Evolutionary conservation across 2,329 filamentous ascomycete species (phyloP), one percentile per base, ranked within the genome.

Genomic region (Fusarium sp.): DNA sequence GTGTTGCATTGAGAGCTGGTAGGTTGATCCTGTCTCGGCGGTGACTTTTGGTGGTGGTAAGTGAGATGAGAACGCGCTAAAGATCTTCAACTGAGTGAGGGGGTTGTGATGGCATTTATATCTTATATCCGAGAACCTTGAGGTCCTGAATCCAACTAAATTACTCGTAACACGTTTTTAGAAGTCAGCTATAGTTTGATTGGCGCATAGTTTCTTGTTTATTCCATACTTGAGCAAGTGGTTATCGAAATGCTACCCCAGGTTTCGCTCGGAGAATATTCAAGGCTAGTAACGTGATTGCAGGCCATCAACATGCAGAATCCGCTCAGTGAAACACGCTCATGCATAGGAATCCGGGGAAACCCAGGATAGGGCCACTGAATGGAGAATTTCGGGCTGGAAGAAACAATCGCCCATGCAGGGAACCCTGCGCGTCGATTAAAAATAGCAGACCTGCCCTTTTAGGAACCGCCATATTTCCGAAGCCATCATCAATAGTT

Each of bases 1-100:
- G 64, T 63, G 64, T 69, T 63, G 49, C 64, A 69, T 57, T 31
- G 37, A 35, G 11, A 19, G 45, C 27, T 39, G 27, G 35, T n/a
- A 33, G 60, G 52, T 38, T 57, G 49, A 25, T 51, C 48, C 12
- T 51, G 10, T 39, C 33, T 54, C 19, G 33, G 33, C 29, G 54
- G n/a, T 29, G 41, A 25, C 4, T 37, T 39, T 29, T 49, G 55
- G 31, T 37, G 21, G 31, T 21, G 31, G 25, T 31, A 16, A n/a
- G n/a, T n/a, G 16, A 27, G 31, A 38, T 19, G 38, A 46, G 31
- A 48, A 21, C 19, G 2, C n/a, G 9, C 21, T 25, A 49, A 25
- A 11, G 42, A 33, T 35, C 27, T 35, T n/a, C 16, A 18, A 25
- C 12, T 8, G 37, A 33, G 48, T 51, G 48, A 51, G 29, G 37